A percentile compares a stretch with the other conserved stretches of the same genome.
Evolutionary conservation across 139 green algal species (phyloP).

Genomic region (Haematococcus sp.): DNA sequence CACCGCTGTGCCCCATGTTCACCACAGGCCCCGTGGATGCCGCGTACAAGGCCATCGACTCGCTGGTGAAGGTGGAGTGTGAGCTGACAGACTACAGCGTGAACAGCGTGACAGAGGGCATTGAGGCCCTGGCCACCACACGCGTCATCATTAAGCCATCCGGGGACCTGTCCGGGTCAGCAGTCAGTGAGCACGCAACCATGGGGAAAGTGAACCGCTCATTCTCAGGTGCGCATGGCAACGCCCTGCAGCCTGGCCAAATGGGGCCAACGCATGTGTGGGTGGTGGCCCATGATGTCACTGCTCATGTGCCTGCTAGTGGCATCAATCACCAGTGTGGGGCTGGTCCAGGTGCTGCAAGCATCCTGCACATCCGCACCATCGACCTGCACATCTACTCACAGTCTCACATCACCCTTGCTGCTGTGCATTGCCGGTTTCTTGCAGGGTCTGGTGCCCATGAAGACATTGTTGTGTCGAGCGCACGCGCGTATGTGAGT

Average conservation of each 20-base stretch:
- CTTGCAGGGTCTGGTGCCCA: slow-evolving; percentile 72
- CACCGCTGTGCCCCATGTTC: neutral
- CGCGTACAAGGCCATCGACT: slow-evolving; percentile 92
- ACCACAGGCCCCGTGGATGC: slow-evolving; percentile 86
- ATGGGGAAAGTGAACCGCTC: slow-evolving; percentile 50
- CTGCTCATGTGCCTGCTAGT: neutral
- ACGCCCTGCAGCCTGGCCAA: too few species aligned
- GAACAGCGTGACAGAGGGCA: slow-evolving; percentile 90
- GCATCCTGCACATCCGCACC: neutral
- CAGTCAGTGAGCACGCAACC: slow-evolving; percentile 50
- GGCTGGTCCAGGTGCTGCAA: too few species aligned
- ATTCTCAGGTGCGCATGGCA: slow-evolving; percentile 54
- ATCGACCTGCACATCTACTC: neutral
- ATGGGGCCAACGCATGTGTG: neutral
- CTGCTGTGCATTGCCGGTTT: neutral
- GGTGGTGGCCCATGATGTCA: neutral
- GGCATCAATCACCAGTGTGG: neutral
- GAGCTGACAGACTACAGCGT: slow-evolving; percentile 87
- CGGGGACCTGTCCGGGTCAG: slow-evolving; percentile 46
- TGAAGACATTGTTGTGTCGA: slow-evolving; percentile 94
- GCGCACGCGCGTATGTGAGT: slow-evolving; percentile 84
- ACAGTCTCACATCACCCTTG: neutral
- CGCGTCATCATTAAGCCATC: slow-evolving; percentile 73
- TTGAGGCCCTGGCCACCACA: slow-evolving; percentile 89
- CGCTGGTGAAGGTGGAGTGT: slow-evolving; percentile 69